Evolutionary conservation across 1,284 basidiomycete genomes (phyloP), one percentile per base, ranked within the genome.

Genomic region (Puccinia triticina): DNA sequence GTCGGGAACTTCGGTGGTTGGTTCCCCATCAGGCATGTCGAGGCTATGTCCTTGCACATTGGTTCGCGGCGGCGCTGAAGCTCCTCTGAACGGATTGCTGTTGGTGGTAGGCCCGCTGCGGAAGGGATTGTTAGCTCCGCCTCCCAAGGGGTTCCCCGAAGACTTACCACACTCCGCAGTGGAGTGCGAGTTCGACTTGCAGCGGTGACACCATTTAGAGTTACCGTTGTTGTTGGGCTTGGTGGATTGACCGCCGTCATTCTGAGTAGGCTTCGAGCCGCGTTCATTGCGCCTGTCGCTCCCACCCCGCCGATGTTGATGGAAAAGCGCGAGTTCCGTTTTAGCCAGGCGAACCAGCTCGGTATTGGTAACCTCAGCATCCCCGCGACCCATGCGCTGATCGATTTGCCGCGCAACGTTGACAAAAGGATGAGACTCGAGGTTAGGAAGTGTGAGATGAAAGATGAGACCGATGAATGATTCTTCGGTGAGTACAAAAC

Each of bases 361-460:
- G 7, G 8, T 8, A 32, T 29, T 73, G 3, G 1, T 21, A 10
- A 72, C 69, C 1, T 72, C 21, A 8, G 11, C 11, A 7, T 29
- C 23, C 8, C 23, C 34, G 1, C 23, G 32, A 2, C 40, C 16
- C 72, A 57, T 34, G 2, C 26, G 4, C 14, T 26, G 26, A 29
- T 74, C 53, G 26, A 74, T 2, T 40, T 74, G 72, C 3, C 32
- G 32, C 5, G 29, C n/a, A 1, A 74, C 32, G 21, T 74, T 74
- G 14, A 57, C 53, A 40, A 74, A 59, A 8, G 72, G 72, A 37
- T 34, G 26, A 32, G 4, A 8, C n/a, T 74, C 53, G 1, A 74
- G 7, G 18, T 74, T 74, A 4, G 72, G 72, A 14, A 74, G 32
- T 0, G 53, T 57, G 23, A 74, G 72, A 53, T 74, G 72, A 21